Conservation (phyloP, 805 yeast species). For the Wickerhamiella hasegawae region DNA sequence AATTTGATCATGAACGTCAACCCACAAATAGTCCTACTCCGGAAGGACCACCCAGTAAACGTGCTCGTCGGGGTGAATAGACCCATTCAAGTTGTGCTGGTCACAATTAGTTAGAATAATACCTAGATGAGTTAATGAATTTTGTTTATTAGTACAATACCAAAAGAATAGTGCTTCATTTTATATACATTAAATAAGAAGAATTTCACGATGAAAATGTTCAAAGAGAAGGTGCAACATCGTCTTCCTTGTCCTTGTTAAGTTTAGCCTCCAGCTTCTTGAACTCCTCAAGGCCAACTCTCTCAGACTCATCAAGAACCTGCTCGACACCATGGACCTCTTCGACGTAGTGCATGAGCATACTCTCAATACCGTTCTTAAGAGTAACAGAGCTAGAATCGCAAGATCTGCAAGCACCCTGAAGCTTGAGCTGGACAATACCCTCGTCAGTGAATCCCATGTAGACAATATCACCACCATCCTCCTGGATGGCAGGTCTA, state of each 20-base stretch:
- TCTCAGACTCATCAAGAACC: slow-evolving; percentile 64
- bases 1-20: slow-evolving; percentile 27
- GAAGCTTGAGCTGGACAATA: slow-evolving; percentile 69
- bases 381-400: slow-evolving; percentile 82
- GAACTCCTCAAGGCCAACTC: slow-evolving; percentile 64
- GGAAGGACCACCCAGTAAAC: too few relatives aligned
- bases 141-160: too few relatives aligned
- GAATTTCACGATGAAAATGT: not conserved
- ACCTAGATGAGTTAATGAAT: too few relatives aligned
- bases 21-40: too few relatives aligned
- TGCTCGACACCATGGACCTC: slow-evolving; percentile 84
- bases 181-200: not conserved
- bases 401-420: slow-evolving; percentile 94
- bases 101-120: too few relatives aligned
- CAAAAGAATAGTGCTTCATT: too few relatives aligned
- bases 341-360: slow-evolving; percentile 93
- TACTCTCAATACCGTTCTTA: slow-evolving; percentile 91
- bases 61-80: too few relatives aligned
- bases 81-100: too few relatives aligned
- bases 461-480: slow-evolving; percentile 93
- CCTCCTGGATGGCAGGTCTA: slow-evolving; percentile 96
- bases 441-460: slow-evolving; percentile 81
- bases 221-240: slow-evolving; percentile 14
- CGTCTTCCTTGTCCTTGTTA: slow-evolving; percentile 16
- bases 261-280: slow-evolving; percentile 61